These are phyloP conservation scores for Acanthamoeba castellanii DNA, from an alignment of 208 protist species.

Conservation along the genomic window DNA sequence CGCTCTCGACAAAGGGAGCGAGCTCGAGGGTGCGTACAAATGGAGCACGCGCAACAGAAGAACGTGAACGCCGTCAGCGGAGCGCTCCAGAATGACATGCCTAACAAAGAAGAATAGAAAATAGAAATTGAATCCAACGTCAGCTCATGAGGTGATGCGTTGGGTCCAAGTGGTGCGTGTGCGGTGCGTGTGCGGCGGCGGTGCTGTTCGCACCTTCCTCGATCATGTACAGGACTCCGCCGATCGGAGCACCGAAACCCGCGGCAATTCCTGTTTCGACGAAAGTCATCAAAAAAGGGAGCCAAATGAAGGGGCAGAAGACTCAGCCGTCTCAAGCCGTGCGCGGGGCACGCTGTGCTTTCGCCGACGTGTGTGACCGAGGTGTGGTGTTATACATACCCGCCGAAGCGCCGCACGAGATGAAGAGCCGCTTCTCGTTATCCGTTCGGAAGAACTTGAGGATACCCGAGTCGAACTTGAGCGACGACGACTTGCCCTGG, in stretches of 20 bases:
- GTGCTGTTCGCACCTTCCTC: background rate
- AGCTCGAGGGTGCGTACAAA: background rate
- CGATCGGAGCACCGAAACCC: conserved; percentile 35
- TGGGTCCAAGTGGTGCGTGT: background rate
- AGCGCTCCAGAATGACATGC: conserved; percentile 55
- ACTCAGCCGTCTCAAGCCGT: too few species aligned
- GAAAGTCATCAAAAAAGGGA: background rate
- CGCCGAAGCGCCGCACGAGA: conserved; percentile 39
- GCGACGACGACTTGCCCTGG: conserved; percentile 47
- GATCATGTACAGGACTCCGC: conserved; percentile 41
- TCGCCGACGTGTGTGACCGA: too few species aligned
- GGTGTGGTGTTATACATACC: background rate
- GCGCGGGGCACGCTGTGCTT: too few species aligned
- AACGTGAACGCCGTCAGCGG: conserved; percentile 30
- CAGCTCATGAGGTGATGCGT: background rate
- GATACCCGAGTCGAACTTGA: conserved; percentile 42
- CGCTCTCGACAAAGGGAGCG: background rate
- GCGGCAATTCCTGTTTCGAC: background rate
- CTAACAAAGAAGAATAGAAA: background rate
- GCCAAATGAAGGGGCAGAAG: background rate
- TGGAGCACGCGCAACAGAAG: conserved; percentile 60
- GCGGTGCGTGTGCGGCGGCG: background rate
- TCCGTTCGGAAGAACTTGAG: conserved; percentile 56
- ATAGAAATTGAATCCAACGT: background rate
- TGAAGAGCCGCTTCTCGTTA: conserved; percentile 48